phyloP scores from a whole-genome alignment of 345 rosid species.

The Firmiana major region DNA sequence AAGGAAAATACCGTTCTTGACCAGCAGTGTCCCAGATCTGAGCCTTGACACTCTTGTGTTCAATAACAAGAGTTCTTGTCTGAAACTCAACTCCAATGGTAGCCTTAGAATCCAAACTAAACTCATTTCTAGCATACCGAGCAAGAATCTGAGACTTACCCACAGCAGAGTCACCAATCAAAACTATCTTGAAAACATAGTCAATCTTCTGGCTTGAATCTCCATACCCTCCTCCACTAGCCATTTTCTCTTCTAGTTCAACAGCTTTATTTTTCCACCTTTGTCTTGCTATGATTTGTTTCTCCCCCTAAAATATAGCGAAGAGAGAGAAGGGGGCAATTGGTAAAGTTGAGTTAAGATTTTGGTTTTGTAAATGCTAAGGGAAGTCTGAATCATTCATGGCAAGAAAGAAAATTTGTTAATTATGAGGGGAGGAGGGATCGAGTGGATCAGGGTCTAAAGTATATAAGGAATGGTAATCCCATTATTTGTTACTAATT shows the following conservation, averaged over 20 bases:
- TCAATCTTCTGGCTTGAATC: constrained; percentile 62
- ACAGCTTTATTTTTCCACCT: neutral
- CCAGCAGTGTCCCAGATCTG: constrained; percentile 99
- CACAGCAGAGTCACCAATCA: constrained; percentile 93
- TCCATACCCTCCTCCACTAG: constrained; percentile 56
- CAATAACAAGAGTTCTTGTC: constrained; percentile 65
- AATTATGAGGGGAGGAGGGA: neutral
- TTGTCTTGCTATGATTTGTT: neutral
- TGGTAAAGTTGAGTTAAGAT: neutral
- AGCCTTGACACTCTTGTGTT: constrained; percentile 80
- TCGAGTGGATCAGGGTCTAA: neutral
- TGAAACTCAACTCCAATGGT: constrained; percentile 96
- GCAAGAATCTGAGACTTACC: constrained; percentile 88
- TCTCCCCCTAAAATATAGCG: neutral
- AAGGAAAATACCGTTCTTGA: constrained; percentile 58
- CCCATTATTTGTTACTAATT: neutral
- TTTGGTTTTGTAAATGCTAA: constrained; percentile 1
- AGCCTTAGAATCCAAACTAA: constrained; percentile 84
- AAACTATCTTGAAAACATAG: constrained; percentile 79
- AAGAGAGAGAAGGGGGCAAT: neutral
- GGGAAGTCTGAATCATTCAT: neutral
- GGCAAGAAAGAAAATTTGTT: neutral
- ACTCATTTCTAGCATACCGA: constrained; percentile 80
- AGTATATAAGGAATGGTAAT: too few relatives aligned
- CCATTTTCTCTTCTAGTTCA: constrained; percentile 31